These are phyloP conservation scores for Leishmania martiniquensis DNA, from an alignment of 208 protist species.

Conservation along the genomic window DNA sequence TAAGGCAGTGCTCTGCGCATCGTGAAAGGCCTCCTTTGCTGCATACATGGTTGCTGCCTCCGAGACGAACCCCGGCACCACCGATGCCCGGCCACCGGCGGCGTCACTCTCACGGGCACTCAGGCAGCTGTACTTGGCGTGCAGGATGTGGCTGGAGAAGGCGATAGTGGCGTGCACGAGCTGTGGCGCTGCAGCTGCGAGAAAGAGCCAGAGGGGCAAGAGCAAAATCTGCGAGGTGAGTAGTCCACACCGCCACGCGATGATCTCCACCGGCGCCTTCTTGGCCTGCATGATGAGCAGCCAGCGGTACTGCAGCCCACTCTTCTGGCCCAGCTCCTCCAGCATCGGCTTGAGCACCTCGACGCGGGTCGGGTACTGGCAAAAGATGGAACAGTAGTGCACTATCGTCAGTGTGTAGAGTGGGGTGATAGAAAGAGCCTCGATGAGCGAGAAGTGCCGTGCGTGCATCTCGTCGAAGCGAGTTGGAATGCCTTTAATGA, in stretches of 20 bases:
- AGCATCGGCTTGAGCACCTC: conserved; percentile 50
- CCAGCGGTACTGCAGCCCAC: conserved; percentile 58
- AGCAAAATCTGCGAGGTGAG: conserved; percentile 54
- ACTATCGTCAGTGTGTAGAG: conserved; percentile 80
- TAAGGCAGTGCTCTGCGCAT: conserved; percentile 42
- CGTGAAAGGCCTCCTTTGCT: conserved; percentile 55
- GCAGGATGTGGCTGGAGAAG: conserved; percentile 65
- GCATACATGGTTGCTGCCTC: conserved; percentile 37
- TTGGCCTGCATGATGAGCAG: conserved; percentile 50
- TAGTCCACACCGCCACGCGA: conserved; percentile 57
- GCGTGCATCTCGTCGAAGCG: conserved; percentile 70
- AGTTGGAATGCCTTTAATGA: conserved; percentile 75
- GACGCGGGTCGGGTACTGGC: conserved; percentile 58
- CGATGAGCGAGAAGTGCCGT: conserved; percentile 75
- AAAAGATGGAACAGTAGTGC: conserved; percentile 85
- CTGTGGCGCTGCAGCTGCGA: conserved; percentile 65
- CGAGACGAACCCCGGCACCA: conserved; percentile 57
- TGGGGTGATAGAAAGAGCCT: conserved; percentile 64
- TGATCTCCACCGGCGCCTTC: conserved; percentile 36
- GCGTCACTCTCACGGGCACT: conserved; percentile 16
- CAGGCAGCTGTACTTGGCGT: conserved; percentile 77
- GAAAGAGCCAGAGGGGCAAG: conserved; percentile 71
- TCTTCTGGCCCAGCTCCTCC: conserved; percentile 52
- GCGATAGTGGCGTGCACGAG: conserved; percentile 74
- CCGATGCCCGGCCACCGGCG: conserved; percentile 3